A percentile compares a stretch with the other conserved stretches of the same genome.
These are phyloP conservation scores for Talaromyces sp. DNA, from an alignment of 2,329 filamentous ascomycete species.

Conservation along the genomic window DNA sequence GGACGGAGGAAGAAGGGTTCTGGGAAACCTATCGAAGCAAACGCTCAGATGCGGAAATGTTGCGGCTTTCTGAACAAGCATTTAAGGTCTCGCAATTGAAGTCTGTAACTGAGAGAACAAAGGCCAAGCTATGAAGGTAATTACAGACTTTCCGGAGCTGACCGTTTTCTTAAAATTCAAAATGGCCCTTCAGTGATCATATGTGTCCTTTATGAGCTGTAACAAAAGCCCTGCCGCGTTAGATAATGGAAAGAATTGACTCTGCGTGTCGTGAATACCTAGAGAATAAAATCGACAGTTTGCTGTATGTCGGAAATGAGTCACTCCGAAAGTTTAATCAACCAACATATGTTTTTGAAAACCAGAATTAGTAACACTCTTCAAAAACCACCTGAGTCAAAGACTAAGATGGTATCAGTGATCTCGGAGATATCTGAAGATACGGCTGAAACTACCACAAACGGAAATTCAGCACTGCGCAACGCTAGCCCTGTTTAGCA, in stretches of 20 bases:
- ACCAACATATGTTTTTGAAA: too few species aligned
- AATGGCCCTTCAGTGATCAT: background rate
- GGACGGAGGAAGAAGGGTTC: conserved; percentile 22
- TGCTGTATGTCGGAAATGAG: background rate
- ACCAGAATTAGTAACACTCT: too few species aligned
- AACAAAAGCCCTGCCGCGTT: too few species aligned
- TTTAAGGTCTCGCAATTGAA: conserved; percentile 14
- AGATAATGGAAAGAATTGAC: background rate
- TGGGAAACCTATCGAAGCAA: conserved; percentile 21
- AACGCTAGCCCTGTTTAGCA: background rate
- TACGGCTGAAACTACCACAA: background rate
- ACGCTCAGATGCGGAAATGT: conserved; percentile 22
- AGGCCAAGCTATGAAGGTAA: background rate
- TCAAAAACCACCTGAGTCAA: background rate
- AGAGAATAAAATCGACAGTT: background rate
- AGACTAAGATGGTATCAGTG: background rate
- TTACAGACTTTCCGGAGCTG: background rate
- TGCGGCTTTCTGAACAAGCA: conserved; percentile 19
- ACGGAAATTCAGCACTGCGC: background rate
- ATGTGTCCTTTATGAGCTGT: background rate
- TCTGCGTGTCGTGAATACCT: background rate
- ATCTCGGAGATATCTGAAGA: background rate
- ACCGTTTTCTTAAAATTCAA: background rate
- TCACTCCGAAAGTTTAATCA: too few species aligned
- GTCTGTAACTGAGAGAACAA: background rate